Evolutionary conservation across 192 early-diverging fungal species (phyloP), one percentile per base, ranked within the genome.

Genomic region (Coemansia sp.): DNA sequence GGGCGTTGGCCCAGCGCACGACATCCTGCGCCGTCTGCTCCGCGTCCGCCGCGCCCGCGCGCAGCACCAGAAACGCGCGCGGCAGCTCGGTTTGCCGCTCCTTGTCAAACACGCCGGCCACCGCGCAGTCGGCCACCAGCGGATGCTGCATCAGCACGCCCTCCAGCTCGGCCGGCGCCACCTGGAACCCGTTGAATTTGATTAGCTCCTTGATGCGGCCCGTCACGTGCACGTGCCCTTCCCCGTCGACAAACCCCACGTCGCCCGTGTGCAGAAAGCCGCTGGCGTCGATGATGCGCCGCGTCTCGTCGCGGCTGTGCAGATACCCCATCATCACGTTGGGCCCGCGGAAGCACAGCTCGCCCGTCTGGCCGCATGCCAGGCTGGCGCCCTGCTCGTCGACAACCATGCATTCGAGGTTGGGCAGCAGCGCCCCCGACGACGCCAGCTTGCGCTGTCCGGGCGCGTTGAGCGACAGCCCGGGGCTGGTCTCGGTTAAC

Each of bases 141-240:
- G 84, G 83, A 38, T 93, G 86, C 32, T 81, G 64, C 10, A 90
- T 29, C 27, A 93, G 58, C 27, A 85, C 32, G 1, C 81, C 87
- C 50, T 96, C 93, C 2, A 96, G 65, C 59, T 96, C 70, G 2
- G 92, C 91, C 0, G 92, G 93, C 0, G 91, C 83, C 4, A 96
- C 87, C 63, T 82, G 79, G 55, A 81, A 82, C 3, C 84, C 81
- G 43, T 94, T 94, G 80, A 90, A 96, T 58, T 97, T 97, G 68
- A 93, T 94, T 28, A 94, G 78, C 60, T 93, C 90, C 69, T 93
- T 97, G 14, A 87, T 60, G 20, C 94, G 87, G 54, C 86, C 88
- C 3, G 83, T 77, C 15, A 85, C 75, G 43, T 62, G 83, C 49
- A 84, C 76, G 34, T 81, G 50, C 6, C 80, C 80, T 5, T 85